Evolutionary conservation across 257 asterid species (phyloP), one percentile per base, ranked within the genome.

Genomic region (Handroanthus guayacan): DNA sequence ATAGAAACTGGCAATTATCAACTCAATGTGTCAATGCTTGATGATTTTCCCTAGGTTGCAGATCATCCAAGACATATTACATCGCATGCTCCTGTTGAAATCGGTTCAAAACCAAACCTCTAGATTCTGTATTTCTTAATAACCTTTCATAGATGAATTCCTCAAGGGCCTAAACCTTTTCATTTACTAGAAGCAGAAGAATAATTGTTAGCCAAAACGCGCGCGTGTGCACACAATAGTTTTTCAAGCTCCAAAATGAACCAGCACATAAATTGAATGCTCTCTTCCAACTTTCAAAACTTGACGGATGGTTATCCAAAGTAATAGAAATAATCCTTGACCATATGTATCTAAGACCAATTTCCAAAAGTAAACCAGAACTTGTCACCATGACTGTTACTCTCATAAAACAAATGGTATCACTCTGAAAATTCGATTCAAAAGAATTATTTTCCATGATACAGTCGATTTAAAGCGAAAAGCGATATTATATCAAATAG

Each of bases 311-410:
- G 25, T 18, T 36, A 14, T 45, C 62, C 39, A 6, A 3, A 31
- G n/a, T 13, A 6, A 76, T 8, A 45, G 47, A 56, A 37, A 76
- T 31, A 13, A 56, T 55, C 75, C 12, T 55, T 34, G 20, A 20
- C 51, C 69, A 45, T 11, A 31, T 43, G 50, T 56, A 44, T 16
- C 50, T 3, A 65, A 62, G 20, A 36, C 31, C 25, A 34, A 3
- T 9, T 54, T 47, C 48, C 34, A 52, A n/a, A 5, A 34, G 3
- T 20, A 5, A 51, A 51, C 17, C 13, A 25, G 9, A 31, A 38
- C 31, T 6, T 12, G 16, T 34, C 63, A 31, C n/a, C 47, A 12
- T 17, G 25, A 67, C 5, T 17, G 14, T 37, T 17, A 45, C 12
- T 2, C 36, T 4, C 38, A 10, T 4, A 6, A 62, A 36, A 61